These are phyloP conservation scores for Rhodamnia argentea DNA, from an alignment of 345 rosid genomes.

Conservation along the genomic window DNA sequence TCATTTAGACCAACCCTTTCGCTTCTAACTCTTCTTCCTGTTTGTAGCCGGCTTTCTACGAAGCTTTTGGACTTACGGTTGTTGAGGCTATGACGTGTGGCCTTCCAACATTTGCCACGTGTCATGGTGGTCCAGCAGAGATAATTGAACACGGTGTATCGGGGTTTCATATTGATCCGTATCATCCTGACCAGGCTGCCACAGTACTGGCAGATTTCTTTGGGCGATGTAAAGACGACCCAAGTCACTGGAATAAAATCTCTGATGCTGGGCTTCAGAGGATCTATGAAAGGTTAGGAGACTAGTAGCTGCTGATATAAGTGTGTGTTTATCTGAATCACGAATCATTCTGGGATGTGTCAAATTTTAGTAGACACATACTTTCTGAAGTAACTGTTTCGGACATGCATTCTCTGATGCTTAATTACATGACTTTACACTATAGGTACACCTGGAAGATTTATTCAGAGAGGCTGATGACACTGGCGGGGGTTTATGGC, in stretches of 20 bases:
- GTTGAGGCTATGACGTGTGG: conserved; percentile 98
- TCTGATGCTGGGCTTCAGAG: conserved; percentile 76
- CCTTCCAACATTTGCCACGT: conserved; percentile 91
- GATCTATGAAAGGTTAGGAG: conserved; percentile 62
- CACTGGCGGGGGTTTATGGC: conserved; percentile 93
- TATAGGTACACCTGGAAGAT: conserved; percentile 94
- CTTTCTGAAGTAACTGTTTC: not conserved
- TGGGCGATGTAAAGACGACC: conserved; percentile 57
- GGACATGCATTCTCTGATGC: not conserved
- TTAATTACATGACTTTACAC: not conserved
- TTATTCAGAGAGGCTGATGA: conserved; percentile 85
- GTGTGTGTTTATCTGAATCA: not conserved
- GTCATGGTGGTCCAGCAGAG: conserved; percentile 98
- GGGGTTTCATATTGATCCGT: conserved; percentile 95
- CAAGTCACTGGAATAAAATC: conserved; percentile 63
- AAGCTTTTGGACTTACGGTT: conserved; percentile 96
- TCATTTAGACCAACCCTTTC: not conserved
- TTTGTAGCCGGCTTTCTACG: conserved; percentile 92
- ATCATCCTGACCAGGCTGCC: conserved; percentile 76
- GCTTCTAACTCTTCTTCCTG: not conserved
- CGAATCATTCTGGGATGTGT: not conserved
- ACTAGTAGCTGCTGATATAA: not conserved
- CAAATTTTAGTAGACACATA: not conserved
- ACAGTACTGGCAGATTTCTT: conserved; percentile 58
- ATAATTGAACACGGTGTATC: conserved; percentile 73